Percentiles rank a stretch among this genome's conserved stretches.
These are phyloP conservation scores for Fusarium phyllophilum DNA, from an alignment of 2,329 filamentous ascomycete genomes.

Conservation along the genomic window DNA sequence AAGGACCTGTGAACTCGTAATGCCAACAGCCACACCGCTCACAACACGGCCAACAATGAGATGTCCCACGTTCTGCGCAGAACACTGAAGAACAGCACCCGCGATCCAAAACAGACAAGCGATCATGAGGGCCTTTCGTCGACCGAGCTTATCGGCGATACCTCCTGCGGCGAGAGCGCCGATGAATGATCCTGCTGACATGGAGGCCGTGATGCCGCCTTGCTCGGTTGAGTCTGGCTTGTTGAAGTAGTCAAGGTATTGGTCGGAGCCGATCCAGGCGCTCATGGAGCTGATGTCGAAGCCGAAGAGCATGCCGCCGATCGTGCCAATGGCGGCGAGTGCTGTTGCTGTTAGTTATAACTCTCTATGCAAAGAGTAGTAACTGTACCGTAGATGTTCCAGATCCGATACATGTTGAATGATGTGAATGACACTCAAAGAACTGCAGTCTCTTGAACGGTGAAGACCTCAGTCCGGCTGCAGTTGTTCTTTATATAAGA, in stretches of 20 bases:
- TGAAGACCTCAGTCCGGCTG: background rate
- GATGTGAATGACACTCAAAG: background rate
- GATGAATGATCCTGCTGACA: constrained; percentile 60
- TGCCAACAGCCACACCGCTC: constrained; percentile 73
- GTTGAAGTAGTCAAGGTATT: constrained; percentile 64
- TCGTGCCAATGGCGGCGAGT: constrained; percentile 53
- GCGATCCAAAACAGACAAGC: constrained; percentile 62
- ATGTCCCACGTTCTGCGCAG: constrained; percentile 66
- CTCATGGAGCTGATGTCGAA: constrained; percentile 70
- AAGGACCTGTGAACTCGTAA: constrained; percentile 73
- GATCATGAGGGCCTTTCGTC: constrained; percentile 57
- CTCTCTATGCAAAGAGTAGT: fast-evolving
- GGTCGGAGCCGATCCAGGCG: constrained; percentile 62
- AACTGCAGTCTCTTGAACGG: background rate
- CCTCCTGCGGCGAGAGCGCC: constrained; percentile 57
- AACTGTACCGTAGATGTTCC: constrained; percentile 50
- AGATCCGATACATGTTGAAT: constrained; percentile 49
- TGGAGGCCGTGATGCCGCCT: constrained; percentile 61
- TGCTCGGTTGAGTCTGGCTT: constrained; percentile 57
- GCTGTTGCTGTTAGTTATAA: constrained; percentile 38
- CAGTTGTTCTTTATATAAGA: constrained; percentile 33
- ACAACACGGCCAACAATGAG: constrained; percentile 67
- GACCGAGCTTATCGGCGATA: constrained; percentile 59
- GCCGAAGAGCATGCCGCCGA: constrained; percentile 59
- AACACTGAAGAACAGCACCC: constrained; percentile 68